Conservation (phyloP, 805 yeast species). For the Grigorovia jiainica region DNA sequence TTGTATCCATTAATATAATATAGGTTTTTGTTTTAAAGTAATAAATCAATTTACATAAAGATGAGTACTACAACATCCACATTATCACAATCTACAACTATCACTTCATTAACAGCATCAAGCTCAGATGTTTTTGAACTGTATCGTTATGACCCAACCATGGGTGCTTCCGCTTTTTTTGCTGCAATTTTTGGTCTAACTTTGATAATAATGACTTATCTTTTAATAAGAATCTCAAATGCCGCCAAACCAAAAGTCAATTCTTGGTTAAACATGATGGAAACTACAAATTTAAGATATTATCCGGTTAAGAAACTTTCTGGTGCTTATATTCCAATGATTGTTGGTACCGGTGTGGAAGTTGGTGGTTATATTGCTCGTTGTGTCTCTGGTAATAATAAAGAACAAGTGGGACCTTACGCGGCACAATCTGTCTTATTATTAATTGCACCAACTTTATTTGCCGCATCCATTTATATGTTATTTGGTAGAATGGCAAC, state of each 20-base stretch:
- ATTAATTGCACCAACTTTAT: slow-evolving; percentile 27
- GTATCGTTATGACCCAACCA: slow-evolving; percentile 12
- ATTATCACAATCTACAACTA: background rate
- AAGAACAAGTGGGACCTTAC: slow-evolving; percentile 11
- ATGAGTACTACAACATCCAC: background rate
- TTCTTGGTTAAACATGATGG: slow-evolving; percentile 1
- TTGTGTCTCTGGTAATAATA: slow-evolving; percentile 10
- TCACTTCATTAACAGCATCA: background rate
- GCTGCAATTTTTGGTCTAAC: slow-evolving; percentile 8
- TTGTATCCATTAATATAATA: no score
- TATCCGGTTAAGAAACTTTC: slow-evolving; percentile 2
- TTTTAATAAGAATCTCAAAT: background rate
- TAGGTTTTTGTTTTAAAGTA: no score
- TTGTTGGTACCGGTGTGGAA: slow-evolving; percentile 22
- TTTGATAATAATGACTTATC: background rate
- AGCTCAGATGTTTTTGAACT: slow-evolving; percentile 3
- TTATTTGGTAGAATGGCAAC: slow-evolving; percentile 21
- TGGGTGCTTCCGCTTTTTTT: slow-evolving; percentile 11
- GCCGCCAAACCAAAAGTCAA: background rate
- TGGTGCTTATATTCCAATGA: slow-evolving; percentile 16
- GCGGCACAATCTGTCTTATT: slow-evolving; percentile 21
- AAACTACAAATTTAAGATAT: background rate
- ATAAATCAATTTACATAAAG: no score
- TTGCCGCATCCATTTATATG: slow-evolving; percentile 29
- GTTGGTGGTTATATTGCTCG: slow-evolving; percentile 22